phyloP scores from a whole-genome alignment of 2,329 filamentous ascomycete species.

The Ophiosphaerella herpotricha region DNA sequence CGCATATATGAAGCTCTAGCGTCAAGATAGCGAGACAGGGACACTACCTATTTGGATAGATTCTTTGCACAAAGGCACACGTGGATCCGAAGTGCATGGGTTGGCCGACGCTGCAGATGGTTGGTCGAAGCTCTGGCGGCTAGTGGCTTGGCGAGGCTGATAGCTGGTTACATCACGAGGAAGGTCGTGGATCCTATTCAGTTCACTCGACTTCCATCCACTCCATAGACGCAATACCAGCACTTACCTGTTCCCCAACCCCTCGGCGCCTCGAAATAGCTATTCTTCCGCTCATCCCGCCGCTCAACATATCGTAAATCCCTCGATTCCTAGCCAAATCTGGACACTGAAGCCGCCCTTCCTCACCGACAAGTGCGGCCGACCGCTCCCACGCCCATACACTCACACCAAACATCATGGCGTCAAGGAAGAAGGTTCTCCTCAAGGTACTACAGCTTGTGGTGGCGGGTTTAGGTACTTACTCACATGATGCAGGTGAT shows the following conservation, averaged over 20 bases:
- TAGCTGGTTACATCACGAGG: slow-evolving; percentile 8
- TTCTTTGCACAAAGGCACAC: no score
- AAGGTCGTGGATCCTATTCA: no score
- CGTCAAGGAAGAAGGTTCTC: slow-evolving; percentile 76
- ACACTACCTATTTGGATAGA: no score
- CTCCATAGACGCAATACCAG: background rate
- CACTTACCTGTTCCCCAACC: background rate
- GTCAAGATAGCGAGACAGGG: no score
- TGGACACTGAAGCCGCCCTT: background rate
- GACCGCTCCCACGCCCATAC: slow-evolving; percentile 5
- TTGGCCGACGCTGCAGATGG: background rate
- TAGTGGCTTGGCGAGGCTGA: slow-evolving; percentile 6
- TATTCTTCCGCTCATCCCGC: no score
- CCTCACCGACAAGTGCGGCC: slow-evolving; percentile 8
- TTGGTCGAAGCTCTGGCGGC: slow-evolving; percentile 2
- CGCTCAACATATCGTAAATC: background rate
- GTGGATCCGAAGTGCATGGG: no score
- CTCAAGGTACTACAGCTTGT: slow-evolving; percentile 68
- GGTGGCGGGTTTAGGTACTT: background rate
- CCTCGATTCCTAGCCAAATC: background rate
- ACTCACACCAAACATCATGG: slow-evolving; percentile 28
- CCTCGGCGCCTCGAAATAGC: background rate
- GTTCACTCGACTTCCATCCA: background rate
- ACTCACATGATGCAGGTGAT: slow-evolving; percentile 71
- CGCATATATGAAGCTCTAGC: no score